A percentile compares a stretch with the other conserved stretches of the same genome.
These are phyloP conservation scores for Fusarium sp. DNA, from an alignment of 2,329 filamentous ascomycete genomes.

Conservation along the genomic window DNA sequence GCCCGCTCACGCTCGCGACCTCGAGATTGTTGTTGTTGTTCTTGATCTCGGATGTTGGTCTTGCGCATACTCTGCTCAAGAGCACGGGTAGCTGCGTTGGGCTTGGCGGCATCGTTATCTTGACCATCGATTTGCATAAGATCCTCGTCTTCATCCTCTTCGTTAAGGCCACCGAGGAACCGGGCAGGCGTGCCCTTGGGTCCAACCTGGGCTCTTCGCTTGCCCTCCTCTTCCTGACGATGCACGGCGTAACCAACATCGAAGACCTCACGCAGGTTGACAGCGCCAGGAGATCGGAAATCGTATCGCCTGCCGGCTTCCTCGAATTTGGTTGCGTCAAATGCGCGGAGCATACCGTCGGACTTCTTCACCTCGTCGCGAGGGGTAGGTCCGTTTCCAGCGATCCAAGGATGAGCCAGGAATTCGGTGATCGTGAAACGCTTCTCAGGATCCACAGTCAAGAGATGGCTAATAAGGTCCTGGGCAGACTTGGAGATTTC, in stretches of 20 bases:
- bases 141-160: conserved; percentile 69
- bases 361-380: conserved; percentile 73
- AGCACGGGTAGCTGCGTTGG: conserved; percentile 70
- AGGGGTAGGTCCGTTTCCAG: conserved; percentile 71
- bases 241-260: conserved; percentile 99
- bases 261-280: conserved; percentile 97
- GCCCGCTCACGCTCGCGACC: conserved; percentile 55
- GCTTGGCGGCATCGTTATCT: conserved; percentile 62
- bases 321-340: conserved; percentile 69
- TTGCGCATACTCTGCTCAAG: conserved; percentile 92
- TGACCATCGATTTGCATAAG: conserved; percentile 74
- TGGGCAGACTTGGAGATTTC: conserved; percentile 96
- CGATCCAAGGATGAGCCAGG: conserved; percentile 94
- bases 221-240: conserved; percentile 94
- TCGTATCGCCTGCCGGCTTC: conserved; percentile 81
- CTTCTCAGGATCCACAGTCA: conserved; percentile 96
- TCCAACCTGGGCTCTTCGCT: conserved; percentile 87
- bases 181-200: conserved; percentile 76
- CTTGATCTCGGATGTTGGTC: conserved; percentile 76
- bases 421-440: conserved; percentile 95
- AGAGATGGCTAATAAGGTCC: conserved; percentile 91
- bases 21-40: conserved; percentile 49
- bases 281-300: conserved; percentile 94
- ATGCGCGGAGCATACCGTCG: conserved; percentile 63
- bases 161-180: conserved; percentile 75